These are phyloP conservation scores for Datisca glomerata DNA, from an alignment of 306 rosid species.

Conservation along the genomic window DNA sequence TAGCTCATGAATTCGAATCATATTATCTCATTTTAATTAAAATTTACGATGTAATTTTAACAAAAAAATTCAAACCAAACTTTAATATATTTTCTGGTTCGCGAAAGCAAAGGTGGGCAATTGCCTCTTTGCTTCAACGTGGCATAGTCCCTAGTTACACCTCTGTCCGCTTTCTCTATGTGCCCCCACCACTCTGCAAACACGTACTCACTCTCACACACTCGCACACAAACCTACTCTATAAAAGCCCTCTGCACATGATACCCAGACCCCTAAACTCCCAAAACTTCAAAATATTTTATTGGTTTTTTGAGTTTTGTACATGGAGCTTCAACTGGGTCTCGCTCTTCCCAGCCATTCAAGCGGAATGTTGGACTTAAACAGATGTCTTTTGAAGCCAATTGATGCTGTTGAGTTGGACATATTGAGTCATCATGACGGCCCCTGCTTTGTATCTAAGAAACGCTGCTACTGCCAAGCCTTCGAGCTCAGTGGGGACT, in stretches of 20 bases:
- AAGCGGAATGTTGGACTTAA: constrained; percentile 13
- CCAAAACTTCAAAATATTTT: background rate
- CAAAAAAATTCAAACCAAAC: too few relatives aligned
- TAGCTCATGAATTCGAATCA: too few relatives aligned
- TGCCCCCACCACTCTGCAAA: background rate
- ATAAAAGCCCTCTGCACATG: too few relatives aligned
- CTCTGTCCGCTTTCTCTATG: background rate
- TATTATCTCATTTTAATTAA: too few relatives aligned
- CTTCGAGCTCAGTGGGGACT: background rate
- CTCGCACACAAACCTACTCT: too few relatives aligned
- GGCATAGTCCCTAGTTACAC: too few relatives aligned
- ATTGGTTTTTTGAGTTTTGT: constrained; percentile 7
- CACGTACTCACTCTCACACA: background rate
- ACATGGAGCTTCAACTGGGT: constrained; percentile 74
- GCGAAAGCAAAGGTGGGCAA: too few relatives aligned
- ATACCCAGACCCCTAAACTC: too few relatives aligned
- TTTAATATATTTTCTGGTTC: too few relatives aligned
- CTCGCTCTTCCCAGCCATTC: constrained; percentile 43
- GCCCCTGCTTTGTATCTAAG: too few relatives aligned
- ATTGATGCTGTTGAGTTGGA: background rate
- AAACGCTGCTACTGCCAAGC: constrained; percentile 34
- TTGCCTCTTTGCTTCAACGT: too few relatives aligned
- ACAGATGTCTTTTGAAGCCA: constrained; percentile 5
- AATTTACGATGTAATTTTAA: too few relatives aligned
- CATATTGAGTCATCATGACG: background rate